Evolutionary conservation across 2,329 filamentous ascomycete genomes (phyloP).

Genomic region (Trichoderma sp.): DNA sequence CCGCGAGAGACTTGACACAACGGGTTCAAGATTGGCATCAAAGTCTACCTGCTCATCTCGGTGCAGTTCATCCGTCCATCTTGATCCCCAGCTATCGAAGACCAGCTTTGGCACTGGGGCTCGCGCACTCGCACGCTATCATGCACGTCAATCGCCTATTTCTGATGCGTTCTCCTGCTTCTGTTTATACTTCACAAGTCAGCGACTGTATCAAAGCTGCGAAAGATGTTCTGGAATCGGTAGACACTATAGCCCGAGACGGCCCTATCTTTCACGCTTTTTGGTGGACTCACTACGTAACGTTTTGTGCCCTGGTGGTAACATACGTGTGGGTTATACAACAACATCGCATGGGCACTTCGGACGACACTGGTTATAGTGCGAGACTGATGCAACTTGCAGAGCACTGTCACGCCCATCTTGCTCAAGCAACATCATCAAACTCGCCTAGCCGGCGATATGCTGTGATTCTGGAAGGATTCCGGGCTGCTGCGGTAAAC

Average conservation of each 20-base stretch:
- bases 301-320: slow-evolving; percentile 57
- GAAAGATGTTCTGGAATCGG: slow-evolving; percentile 49
- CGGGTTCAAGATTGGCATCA: slow-evolving; percentile 47
- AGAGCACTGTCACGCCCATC: slow-evolving; percentile 52
- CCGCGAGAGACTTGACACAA: slow-evolving; percentile 44
- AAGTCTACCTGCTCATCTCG: slow-evolving; percentile 48
- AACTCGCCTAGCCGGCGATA: slow-evolving; percentile 54
- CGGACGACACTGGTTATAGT: slow-evolving; percentile 23
- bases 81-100: slow-evolving; percentile 51
- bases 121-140: slow-evolving; percentile 59
- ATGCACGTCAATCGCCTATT: slow-evolving; percentile 61
- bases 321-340: slow-evolving; percentile 60
- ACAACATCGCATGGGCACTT: slow-evolving; percentile 32
- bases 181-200: slow-evolving; percentile 37
- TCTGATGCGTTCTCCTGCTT: slow-evolving; percentile 45
- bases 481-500: slow-evolving; percentile 39
- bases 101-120: slow-evolving; percentile 57
- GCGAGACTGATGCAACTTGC: slow-evolving; percentile 45
- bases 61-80: slow-evolving; percentile 49
- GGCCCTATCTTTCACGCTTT: slow-evolving; percentile 52
- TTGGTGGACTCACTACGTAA: slow-evolving; percentile 59
- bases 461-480: slow-evolving; percentile 56
- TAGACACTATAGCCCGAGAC: slow-evolving; percentile 47
- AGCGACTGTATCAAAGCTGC: slow-evolving; percentile 53
- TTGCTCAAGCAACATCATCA: slow-evolving; percentile 44